A percentile compares a stretch with the other conserved stretches of the same genome.
Evolutionary conservation across 2,329 filamentous ascomycete genomes (phyloP).

Genomic region (Fusarium gaditjirri): DNA sequence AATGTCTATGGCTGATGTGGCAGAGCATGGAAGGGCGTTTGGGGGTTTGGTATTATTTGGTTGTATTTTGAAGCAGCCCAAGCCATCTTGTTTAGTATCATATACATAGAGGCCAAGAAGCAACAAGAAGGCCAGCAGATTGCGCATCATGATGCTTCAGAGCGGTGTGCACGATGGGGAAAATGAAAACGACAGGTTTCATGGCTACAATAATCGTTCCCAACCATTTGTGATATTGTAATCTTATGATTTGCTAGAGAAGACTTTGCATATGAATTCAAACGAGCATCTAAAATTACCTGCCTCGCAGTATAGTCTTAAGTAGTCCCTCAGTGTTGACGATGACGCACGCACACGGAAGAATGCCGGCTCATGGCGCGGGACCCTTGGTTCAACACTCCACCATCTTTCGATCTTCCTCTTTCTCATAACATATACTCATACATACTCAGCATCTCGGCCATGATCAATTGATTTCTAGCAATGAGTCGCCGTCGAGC

Average conservation of each 20-base stretch:
- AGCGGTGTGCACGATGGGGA: slow-evolving; percentile 27
- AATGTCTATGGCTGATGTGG: slow-evolving; percentile 43
- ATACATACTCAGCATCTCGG: slow-evolving; percentile 1
- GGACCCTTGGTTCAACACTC: slow-evolving; percentile 17
- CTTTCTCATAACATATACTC: slow-evolving; percentile 10
- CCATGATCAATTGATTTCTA: slow-evolving; percentile 47
- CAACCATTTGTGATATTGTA: background rate
- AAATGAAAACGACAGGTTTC: slow-evolving; percentile 38
- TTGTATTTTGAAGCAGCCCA: slow-evolving; percentile 14
- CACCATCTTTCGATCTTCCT: slow-evolving; percentile 31
- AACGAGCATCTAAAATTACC: background rate
- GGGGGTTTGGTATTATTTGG: slow-evolving; percentile 31
- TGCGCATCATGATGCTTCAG: slow-evolving; percentile 38
- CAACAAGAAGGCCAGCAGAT: slow-evolving; percentile 26
- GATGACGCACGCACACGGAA: slow-evolving; percentile 37
- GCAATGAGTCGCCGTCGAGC: slow-evolving; percentile 45
- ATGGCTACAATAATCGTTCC: slow-evolving; percentile 23
- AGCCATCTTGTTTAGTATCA: slow-evolving; percentile 33
- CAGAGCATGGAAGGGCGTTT: slow-evolving; percentile 46
- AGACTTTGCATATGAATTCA: background rate
- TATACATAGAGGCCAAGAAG: slow-evolving; percentile 43
- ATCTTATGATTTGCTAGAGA: background rate
- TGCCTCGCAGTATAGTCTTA: background rate
- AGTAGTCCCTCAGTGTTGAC: slow-evolving; percentile 6
- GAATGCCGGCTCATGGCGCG: slow-evolving; percentile 33